Percentiles rank a stretch among this genome's conserved stretches.
Evolutionary conservation across 805 yeast species (phyloP).

Genomic region (Candida xiaguanensis): DNA sequence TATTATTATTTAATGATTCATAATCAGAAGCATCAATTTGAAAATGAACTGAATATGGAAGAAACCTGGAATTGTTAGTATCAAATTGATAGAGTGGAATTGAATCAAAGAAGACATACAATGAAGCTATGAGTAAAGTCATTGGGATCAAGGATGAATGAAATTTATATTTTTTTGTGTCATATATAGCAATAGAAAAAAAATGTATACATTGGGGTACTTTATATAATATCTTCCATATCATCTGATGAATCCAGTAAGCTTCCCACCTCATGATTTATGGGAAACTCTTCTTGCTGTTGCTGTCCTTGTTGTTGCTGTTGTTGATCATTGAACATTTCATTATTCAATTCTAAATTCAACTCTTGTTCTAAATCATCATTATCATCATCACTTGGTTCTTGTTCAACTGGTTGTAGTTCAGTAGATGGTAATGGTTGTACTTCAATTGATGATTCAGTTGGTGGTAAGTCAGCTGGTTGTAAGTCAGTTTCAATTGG

Average conservation of each 20-base stretch:
- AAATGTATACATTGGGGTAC: background rate
- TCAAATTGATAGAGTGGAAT: background rate
- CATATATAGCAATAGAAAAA: background rate
- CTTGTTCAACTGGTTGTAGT: background rate
- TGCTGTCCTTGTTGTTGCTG: background rate
- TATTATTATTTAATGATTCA: constrained; percentile 4
- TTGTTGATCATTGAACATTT: background rate
- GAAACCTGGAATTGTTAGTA: constrained; percentile 39
- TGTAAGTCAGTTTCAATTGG: no score
- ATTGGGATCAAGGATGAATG: constrained; percentile 23
- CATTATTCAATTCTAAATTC: background rate
- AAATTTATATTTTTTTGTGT: constrained; percentile 3
- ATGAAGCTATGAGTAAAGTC: constrained; percentile 69
- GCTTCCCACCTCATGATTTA: background rate
- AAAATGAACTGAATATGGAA: constrained; percentile 74
- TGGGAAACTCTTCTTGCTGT: no score
- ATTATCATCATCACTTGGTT: background rate
- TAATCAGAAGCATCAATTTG: constrained; percentile 34
- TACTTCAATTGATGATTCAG: no score
- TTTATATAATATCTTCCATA: constrained; percentile 6
- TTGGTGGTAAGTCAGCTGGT: no score
- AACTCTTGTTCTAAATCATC: background rate
- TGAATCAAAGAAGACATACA: constrained; percentile 41
- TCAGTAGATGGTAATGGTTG: background rate
- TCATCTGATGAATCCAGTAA: constrained; percentile 5